Percentiles rank a stretch among this genome's conserved stretches.
These are phyloP conservation scores for Polychaeton citri DNA, from an alignment of 2,329 filamentous ascomycete genomes.

Conservation along the genomic window DNA sequence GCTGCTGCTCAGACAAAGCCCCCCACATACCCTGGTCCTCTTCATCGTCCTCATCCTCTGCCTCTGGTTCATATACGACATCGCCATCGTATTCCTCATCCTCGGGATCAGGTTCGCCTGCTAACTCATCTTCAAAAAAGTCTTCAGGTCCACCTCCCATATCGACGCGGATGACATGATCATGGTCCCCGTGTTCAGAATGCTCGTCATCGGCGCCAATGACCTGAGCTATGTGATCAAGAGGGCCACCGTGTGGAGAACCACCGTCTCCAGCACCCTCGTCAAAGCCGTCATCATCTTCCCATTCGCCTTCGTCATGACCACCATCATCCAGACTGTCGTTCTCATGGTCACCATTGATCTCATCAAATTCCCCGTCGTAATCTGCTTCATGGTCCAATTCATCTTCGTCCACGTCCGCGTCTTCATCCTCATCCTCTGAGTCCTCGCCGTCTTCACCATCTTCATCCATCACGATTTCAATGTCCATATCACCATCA, in stretches of 20 bases:
- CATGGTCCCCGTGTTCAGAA: slow-evolving; percentile 24
- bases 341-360: slow-evolving; percentile 35
- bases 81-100: slow-evolving; percentile 49
- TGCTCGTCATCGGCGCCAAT: slow-evolving; percentile 20
- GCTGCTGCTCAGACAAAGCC: not conserved
- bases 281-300: slow-evolving; percentile 27
- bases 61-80: slow-evolving; percentile 42
- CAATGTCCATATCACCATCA: slow-evolving; percentile 56
- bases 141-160: slow-evolving; percentile 34
- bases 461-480: slow-evolving; percentile 76
- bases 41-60: slow-evolving; percentile 26
- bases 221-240: slow-evolving; percentile 27
- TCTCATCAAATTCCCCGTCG: slow-evolving; percentile 35
- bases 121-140: slow-evolving; percentile 45
- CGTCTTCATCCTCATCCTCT: slow-evolving; percentile 43
- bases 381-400: slow-evolving; percentile 45
- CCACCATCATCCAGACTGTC: slow-evolving; percentile 35
- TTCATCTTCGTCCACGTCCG: slow-evolving; percentile 49
- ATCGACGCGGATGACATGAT: slow-evolving; percentile 20
- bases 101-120: slow-evolving; percentile 38
- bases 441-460: slow-evolving; percentile 49
- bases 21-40: slow-evolving; percentile 15
- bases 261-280: slow-evolving; percentile 39
- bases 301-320: slow-evolving; percentile 29
- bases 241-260: slow-evolving; percentile 17